Base-by-base conservation (phyloP, 1,284 basidiomycete genomes). In the Ustilago trichophora region DNA sequence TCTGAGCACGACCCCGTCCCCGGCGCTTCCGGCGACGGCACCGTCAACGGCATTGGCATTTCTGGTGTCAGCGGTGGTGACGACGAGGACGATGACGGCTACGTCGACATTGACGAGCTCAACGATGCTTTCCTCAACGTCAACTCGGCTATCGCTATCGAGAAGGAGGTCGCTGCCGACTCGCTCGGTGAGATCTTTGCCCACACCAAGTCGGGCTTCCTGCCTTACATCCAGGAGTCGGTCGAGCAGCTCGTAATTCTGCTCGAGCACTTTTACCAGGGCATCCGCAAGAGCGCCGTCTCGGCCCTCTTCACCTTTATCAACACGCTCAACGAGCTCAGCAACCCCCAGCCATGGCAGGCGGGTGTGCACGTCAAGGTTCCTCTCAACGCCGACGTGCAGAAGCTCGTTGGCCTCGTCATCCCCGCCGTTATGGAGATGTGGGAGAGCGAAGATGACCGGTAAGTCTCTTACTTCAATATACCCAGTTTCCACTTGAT, bases 161-260 rank as follows among this genome's bases (percentile, higher is more conserved):
- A 99, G 86, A 99, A 99, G 84, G 96, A 98, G 85, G 96, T 98
- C 56, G 95, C 96, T 6, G 93, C 93, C 32, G 95, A 98, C 82
- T 93, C 95, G 25, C 89, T 98, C 65, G 93, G 95, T 54, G 90
- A 92, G 49, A 84, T 99, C 60, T 98, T 98, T 82, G 85, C 87
- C 36, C 86, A 91, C 41, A 95, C 93, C 47, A 88, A 89, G 78
- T 83, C 82, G 33, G 89, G 91, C 77, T 98, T 97, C 88, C 85
- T 98, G 73, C 93, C 93, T 5, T 98, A 88, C 82, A 74, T 87
- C 42, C 84, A 85, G 78, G 76, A 84, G 70, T 90, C 88, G 75
- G 88, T 91, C 45, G 85, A 92, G 57, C 91, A 93, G 77, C 88
- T 98, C 41, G 86, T 92, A 70, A 84, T 85, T n/a, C 86, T 96